Evolutionary conservation across 108 stramenopile genomes (phyloP), one percentile per base, ranked within the genome.

Genomic region (Licmophora abbreviata): DNA sequence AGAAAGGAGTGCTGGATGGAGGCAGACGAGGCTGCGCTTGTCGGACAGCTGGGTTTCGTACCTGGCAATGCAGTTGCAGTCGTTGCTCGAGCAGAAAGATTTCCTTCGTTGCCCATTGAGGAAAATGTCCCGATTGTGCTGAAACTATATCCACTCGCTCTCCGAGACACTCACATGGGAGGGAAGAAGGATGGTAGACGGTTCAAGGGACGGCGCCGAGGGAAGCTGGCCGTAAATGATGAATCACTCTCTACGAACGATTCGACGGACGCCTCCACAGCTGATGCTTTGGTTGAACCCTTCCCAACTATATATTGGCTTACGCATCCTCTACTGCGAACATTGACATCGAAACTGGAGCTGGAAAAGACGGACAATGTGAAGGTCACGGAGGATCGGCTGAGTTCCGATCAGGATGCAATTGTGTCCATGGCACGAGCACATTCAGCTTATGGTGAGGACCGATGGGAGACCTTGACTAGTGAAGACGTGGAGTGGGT

Each of bases 231-330:
- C n/a, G 3, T 31, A 31, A 11, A 48, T 12, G 12, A 33, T 8
- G 11, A 44, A 68, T 36, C 51, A 47, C 35, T 23, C 37, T 10
- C 11, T 14, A 44, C 11, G 35, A 27, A 45, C 30, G 14, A 50
- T 29, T 14, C 38, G 37, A 40, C 55, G 33, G 4, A 23, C 9
- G 28, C 52, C 20, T 18, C 14, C n/a, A 14, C 28, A 14, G 17
- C 25, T 2, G 15, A 33, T 15, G 27, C 23, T 21, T 54, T 90
- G 17, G 45, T 90, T 21, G 89, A 91, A 59, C 89, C 89, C 1
- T 91, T 91, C 58, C 89, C 89, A 8, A 91, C 89, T 1, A 70
- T 83, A 1, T 86, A 72, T 45, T 91, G 89, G 89, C 64, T 91
- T 20, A 83, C 85, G 1, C 72, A 74, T 52, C 89, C 89, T 2